Evolutionary conservation across 495 filamentous ascomycete genomes (phyloP).

Genomic region (Trichoderma parareesei): DNA sequence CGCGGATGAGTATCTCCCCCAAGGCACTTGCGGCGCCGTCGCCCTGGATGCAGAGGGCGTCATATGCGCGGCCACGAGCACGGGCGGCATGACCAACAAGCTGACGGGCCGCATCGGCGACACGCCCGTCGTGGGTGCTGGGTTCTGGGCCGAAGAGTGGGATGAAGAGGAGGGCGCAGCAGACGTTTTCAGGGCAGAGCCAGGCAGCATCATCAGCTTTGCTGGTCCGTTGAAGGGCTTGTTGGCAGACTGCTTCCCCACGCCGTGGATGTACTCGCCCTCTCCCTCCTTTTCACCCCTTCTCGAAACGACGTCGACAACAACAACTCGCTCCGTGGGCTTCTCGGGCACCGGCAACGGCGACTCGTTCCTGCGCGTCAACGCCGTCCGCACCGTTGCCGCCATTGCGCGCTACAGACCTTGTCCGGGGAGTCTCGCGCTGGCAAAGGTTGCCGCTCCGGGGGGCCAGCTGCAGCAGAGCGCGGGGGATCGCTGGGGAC

Average conservation of each 20-base stretch:
- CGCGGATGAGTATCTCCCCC: slow-evolving; percentile 57
- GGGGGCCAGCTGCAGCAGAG: slow-evolving; percentile 68
- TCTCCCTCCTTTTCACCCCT: not conserved
- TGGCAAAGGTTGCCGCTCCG: slow-evolving; percentile 57
- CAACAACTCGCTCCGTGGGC: slow-evolving; percentile 48
- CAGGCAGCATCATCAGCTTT: slow-evolving; percentile 27
- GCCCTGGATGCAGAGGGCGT: slow-evolving; percentile 66
- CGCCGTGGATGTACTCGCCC: slow-evolving; percentile 32
- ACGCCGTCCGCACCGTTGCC: slow-evolving; percentile 63
- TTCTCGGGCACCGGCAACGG: slow-evolving; percentile 86
- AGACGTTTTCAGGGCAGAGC: slow-evolving; percentile 16
- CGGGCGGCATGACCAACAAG: slow-evolving; percentile 86
- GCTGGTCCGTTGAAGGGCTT: slow-evolving; percentile 30
- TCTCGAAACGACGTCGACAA: slow-evolving; percentile 17
- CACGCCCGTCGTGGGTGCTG: slow-evolving; percentile 77
- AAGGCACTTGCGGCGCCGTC: slow-evolving; percentile 80
- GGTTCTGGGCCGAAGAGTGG: slow-evolving; percentile 89
- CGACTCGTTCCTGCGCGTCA: slow-evolving; percentile 72
- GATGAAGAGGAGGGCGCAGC: slow-evolving; percentile 25
- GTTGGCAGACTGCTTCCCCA: slow-evolving; percentile 46
- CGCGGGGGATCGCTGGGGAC: slow-evolving; percentile 65
- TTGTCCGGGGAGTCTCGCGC: slow-evolving; percentile 37
- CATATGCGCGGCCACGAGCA: slow-evolving; percentile 73
- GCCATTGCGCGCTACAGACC: slow-evolving; percentile 59
- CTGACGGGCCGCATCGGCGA: slow-evolving; percentile 77